Evolutionary conservation across 225 moss, liverwort and hornwort species (phyloP), one percentile per base, ranked within the genome.

Genomic region (Marchantia polymorpha): DNA sequence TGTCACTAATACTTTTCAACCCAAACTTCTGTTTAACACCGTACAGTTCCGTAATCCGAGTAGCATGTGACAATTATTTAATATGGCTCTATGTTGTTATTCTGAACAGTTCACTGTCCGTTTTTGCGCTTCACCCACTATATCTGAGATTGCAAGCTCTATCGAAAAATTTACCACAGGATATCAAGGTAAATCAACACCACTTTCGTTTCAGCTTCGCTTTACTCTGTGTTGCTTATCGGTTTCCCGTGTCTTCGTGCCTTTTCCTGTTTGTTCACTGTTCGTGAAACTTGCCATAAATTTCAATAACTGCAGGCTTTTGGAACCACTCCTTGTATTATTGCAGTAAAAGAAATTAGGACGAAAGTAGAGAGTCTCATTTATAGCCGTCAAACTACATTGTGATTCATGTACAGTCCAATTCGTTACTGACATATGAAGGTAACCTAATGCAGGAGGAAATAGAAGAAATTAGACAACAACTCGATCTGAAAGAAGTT

Each of bases 91-190:
- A 56, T 13, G 56, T 12, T 23, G 72, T 39, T 39, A 39, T 39
- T 58, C 26, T 83, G 60, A 76, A 81, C 93, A 96, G 94, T 78
- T 96, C 93, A 20, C 89, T 96, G 54, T 96, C 96, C 23, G 94
- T 96, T 31, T 91, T 96, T 69, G 96, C 94, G 15, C 89, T 96
- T 85, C 96, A 96, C 87, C 96, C 96, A 30, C 85, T 96, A 47
- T 96, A 96, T 59, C 86, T 96, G 68, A 91, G 96, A 64, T 81
- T 96, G 50, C 93, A 92, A 89, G 81, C 82, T 71, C 88, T 96
- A 53, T 94, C 96, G 39, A 84, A 78, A 61, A 85, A 81, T 12
- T 85, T 92, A 67, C 89, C 96, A 11, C 77, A 73, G 29, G 90
- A 88, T 25, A 90, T 96, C 23, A 79, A 90, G 96, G 96, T 96